Evolutionary conservation across 2,329 filamentous ascomycete genomes (phyloP).

Genomic region (Aaosphaeria arxii): DNA sequence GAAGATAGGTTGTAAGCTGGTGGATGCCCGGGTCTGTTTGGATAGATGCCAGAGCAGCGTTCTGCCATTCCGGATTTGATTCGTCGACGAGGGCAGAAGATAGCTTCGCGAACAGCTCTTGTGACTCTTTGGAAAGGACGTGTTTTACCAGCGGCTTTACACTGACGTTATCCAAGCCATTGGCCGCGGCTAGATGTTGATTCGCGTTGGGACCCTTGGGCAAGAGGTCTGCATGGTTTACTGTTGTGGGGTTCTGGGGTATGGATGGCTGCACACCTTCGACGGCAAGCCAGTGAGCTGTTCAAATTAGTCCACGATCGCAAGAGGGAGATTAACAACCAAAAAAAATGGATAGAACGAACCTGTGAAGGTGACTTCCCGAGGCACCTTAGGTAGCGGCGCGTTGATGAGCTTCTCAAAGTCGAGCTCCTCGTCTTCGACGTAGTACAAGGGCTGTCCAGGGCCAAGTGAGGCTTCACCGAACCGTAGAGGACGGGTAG

Average conservation of each 20-base stretch:
- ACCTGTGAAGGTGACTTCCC: conserved; percentile 91
- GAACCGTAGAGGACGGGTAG: conserved; percentile 81
- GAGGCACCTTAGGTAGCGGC: conserved; percentile 87
- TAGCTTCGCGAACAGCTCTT: conserved; percentile 96
- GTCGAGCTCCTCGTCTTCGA: conserved; percentile 97
- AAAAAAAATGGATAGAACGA: conserved; percentile 21
- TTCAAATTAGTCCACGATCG: conserved; percentile 5
- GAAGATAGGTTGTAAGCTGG: conserved; percentile 93
- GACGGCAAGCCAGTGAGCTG: conserved; percentile 95
- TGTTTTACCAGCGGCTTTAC: conserved; percentile 94
- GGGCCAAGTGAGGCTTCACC: conserved; percentile 92
- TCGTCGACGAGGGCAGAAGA: conserved; percentile 86
- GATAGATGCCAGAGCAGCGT: conserved; percentile 81
- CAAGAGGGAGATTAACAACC: conserved; percentile 9
- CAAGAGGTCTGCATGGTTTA: conserved; percentile 80
- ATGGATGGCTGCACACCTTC: conserved; percentile 97
- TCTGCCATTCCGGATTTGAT: conserved; percentile 79
- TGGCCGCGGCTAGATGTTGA: conserved; percentile 76
- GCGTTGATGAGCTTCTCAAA: conserved; percentile 99
- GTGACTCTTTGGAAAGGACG: conserved; percentile 90
- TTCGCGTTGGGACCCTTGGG: conserved; percentile 90
- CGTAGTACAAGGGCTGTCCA: conserved; percentile 92
- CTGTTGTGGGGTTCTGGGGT: conserved; percentile 88
- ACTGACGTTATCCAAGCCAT: conserved; percentile 76
- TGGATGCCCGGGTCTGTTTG: conserved; percentile 88